Evolutionary conservation across 345 rosid genomes (phyloP).

Genomic region (Salix purpurea): DNA sequence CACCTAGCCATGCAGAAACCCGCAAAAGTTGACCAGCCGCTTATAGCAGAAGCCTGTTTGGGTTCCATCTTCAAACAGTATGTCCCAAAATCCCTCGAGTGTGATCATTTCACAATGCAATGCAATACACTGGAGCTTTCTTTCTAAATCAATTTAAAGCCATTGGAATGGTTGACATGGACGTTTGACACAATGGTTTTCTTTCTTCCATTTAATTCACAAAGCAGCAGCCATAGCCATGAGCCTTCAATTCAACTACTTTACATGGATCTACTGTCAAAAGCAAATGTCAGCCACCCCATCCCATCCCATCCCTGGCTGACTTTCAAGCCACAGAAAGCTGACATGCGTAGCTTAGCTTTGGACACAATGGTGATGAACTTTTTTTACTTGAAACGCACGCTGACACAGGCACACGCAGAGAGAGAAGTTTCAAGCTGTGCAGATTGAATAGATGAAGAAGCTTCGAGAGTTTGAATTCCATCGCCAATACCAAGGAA

Average conservation of each 20-base stretch:
- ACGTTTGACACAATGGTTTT: background rate
- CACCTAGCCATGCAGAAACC: background rate
- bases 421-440: background rate
- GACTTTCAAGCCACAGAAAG: slow-evolving; percentile 8
- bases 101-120: background rate
- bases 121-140: background rate
- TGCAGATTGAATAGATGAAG: background rate
- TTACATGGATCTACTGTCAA: background rate
- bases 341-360: background rate
- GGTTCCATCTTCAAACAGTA: background rate
- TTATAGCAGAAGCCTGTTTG: background rate
- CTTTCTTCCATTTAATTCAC: background rate
- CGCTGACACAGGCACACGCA: background rate
- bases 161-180: background rate
- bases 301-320: background rate
- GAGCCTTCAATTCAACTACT: background rate
- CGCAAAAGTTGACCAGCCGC: background rate
- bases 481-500: background rate
- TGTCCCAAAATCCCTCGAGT: background rate
- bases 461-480: background rate
- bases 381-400: too few relatives aligned
- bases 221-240: background rate
- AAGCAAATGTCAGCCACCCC: background rate
- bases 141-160: background rate
- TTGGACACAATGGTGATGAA: background rate